These are phyloP conservation scores for Aspergillus aculeatinus DNA, from an alignment of 2,329 filamentous ascomycete genomes.

Conservation along the genomic window DNA sequence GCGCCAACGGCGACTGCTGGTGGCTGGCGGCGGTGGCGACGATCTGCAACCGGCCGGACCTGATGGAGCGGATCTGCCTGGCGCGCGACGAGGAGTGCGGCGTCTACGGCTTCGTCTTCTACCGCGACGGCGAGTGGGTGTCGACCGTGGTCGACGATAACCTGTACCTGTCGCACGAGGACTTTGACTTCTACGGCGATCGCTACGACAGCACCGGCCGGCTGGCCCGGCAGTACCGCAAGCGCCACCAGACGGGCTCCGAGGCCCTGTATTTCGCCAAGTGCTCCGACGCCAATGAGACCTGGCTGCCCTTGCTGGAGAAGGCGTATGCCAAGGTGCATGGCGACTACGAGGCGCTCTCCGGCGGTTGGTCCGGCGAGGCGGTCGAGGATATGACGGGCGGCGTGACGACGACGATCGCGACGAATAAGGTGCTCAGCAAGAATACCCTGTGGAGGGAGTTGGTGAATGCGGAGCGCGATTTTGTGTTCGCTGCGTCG, in stretches of 20 bases:
- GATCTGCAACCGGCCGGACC: not conserved
- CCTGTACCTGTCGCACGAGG: not conserved
- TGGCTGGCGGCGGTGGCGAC: not conserved
- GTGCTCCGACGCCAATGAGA: constrained; percentile 74
- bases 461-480: not conserved
- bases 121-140: not conserved
- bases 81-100: constrained; percentile 1
- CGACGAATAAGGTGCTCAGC: not conserved
- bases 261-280: constrained; percentile 64
- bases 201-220: not conserved
- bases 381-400: constrained; percentile 1
- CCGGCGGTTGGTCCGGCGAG: not conserved
- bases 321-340: constrained; percentile 66
- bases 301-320: constrained; percentile 76
- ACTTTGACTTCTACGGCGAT: not conserved
- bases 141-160: not conserved
- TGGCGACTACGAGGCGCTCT: not conserved
- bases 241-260: not conserved
- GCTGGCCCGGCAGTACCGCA: not conserved
- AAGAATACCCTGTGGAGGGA: not conserved
- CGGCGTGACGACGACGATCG: constrained; percentile 1
- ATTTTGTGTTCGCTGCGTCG: not conserved
- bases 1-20: constrained; percentile 1
- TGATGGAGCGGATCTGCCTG: not conserved
- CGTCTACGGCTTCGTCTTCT: not conserved